Evolutionary conservation across 129 eudicot genomes (phyloP).

Genomic region (Daucus carota): DH1_v3.0 NC_030385.2:589501-590000

Average conservation of each 20-base stretch:
- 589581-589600: background rate
- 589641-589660: background rate
- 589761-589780: background rate
- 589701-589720: background rate
- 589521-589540: background rate
- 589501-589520: conserved; percentile 33
- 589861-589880: conserved; percentile 47
- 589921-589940: conserved; percentile 79
- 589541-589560: background rate
- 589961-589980: conserved; percentile 45
- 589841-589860: conserved; percentile 69
- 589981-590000: background rate
- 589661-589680: background rate
- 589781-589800: background rate
- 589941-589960: conserved; percentile 70
- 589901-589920: conserved; percentile 71
- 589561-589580: background rate
- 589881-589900: conserved; percentile 41
- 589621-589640: background rate
- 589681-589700: background rate
- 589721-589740: background rate
- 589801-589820: conserved; percentile 69
- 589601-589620: background rate
- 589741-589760: background rate
- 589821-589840: conserved; percentile 66